phyloP scores from a whole-genome alignment of 2,329 filamentous ascomycete genomes.

The Trichophyton rubrum region DNA sequence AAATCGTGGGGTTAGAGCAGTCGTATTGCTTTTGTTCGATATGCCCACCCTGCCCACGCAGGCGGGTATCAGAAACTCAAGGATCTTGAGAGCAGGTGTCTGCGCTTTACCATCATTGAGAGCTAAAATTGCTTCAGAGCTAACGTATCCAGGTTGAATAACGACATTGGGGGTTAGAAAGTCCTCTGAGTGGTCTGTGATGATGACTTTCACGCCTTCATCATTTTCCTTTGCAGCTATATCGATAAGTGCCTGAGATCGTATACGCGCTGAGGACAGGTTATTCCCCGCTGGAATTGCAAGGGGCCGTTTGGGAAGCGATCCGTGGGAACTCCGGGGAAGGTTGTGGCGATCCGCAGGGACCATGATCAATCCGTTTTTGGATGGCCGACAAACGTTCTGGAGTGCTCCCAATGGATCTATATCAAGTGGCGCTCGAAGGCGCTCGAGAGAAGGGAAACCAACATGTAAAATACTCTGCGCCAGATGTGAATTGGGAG shows the following conservation, averaged over 20 bases:
- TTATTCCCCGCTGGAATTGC: constrained; percentile 34
- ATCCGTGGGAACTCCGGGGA: constrained; percentile 32
- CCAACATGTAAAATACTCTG: constrained; percentile 33
- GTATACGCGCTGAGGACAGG: constrained; percentile 32
- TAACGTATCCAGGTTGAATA: constrained; percentile 10
- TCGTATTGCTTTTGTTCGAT: constrained; percentile 3
- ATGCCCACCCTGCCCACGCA: constrained; percentile 28
- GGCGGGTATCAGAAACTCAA: constrained; percentile 31
- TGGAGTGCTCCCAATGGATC: constrained; percentile 34
- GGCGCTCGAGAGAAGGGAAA: constrained; percentile 29
- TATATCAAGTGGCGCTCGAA: constrained; percentile 35
- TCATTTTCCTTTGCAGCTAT: constrained; percentile 31
- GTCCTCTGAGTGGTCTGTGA: constrained; percentile 32
- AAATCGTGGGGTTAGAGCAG: constrained; percentile 22
- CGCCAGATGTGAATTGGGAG: constrained; percentile 32
- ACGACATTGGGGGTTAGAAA: constrained; percentile 18
- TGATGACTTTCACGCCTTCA: constrained; percentile 28
- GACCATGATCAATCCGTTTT: constrained; percentile 28
- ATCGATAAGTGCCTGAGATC: constrained; percentile 35
- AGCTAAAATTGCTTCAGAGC: constrained; percentile 18
- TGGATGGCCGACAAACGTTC: constrained; percentile 30
- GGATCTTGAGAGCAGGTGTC: constrained; percentile 20
- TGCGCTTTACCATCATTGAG: constrained; percentile 6
- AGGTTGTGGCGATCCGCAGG: constrained; percentile 30
- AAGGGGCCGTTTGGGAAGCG: constrained; percentile 28